A percentile compares a stretch with the other conserved stretches of the same genome.
Evolutionary conservation across 1,139 yeast genomes (phyloP).

Genomic region (Taiozyma sp.): DNA sequence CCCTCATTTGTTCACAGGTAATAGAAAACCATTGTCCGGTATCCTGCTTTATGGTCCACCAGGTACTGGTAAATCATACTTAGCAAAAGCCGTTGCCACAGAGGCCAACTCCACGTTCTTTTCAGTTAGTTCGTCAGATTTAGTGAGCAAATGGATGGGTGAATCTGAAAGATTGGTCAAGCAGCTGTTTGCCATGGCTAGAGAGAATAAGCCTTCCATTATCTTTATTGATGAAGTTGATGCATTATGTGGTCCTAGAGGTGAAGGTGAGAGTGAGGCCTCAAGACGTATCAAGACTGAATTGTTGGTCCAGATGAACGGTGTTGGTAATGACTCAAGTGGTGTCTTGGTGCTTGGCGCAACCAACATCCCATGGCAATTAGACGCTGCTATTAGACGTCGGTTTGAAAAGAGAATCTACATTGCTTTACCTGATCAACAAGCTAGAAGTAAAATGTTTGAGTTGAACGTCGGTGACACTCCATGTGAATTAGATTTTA

Average conservation of each 20-base stretch:
- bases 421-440: slow-evolving; percentile 89
- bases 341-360: slow-evolving; percentile 97
- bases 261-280: slow-evolving; percentile 98
- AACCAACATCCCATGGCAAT: slow-evolving; percentile 98
- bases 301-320: slow-evolving; percentile 95
- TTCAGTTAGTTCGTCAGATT: slow-evolving; percentile 89
- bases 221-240: slow-evolving; percentile 98
- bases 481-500: slow-evolving; percentile 71
- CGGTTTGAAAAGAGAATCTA: slow-evolving; percentile 95
- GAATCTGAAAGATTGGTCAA: slow-evolving; percentile 94
- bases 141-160: slow-evolving; percentile 99
- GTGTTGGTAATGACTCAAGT: slow-evolving; percentile 91
- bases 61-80: slow-evolving; percentile 96
- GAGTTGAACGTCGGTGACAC: slow-evolving; percentile 89
- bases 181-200: slow-evolving; percentile 91
- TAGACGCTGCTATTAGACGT: slow-evolving; percentile 96
- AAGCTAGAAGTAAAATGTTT: slow-evolving; percentile 91
- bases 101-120: slow-evolving; percentile 97
- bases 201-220: slow-evolving; percentile 92
- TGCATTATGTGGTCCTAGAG: slow-evolving; percentile 97
- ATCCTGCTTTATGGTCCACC: slow-evolving; percentile 96
- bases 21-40: slow-evolving; percentile 90
- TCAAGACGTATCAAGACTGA: slow-evolving; percentile 95
- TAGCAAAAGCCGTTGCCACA: slow-evolving; percentile 98
- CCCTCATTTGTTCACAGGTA: slow-evolving; percentile 92